Percentiles rank a stretch among this genome's conserved stretches.
phyloP scores from a whole-genome alignment of 2,329 filamentous ascomycete species.

The Aureobasidium melanogenum region DNA sequence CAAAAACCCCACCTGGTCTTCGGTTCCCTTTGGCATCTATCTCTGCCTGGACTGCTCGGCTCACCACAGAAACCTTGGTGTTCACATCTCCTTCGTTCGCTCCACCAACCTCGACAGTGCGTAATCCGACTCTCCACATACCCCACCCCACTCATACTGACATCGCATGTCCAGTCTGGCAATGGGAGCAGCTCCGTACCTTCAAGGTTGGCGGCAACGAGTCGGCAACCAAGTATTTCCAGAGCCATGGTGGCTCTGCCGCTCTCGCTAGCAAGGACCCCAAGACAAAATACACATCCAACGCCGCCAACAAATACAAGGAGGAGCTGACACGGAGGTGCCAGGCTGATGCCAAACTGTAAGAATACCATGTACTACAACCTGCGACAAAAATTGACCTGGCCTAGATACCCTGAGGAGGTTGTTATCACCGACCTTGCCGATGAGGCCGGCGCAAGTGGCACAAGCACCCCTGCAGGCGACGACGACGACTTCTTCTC shows the following conservation, averaged over 20 bases:
- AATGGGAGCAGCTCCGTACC: conserved; percentile 94
- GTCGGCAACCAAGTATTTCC: conserved; percentile 96
- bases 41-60: conserved; percentile 96
- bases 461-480: conserved; percentile 68
- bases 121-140: conserved; percentile 25
- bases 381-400: not conserved
- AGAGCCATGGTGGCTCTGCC: conserved; percentile 87
- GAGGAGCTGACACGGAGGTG: conserved; percentile 86
- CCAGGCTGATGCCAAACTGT: conserved; percentile 77
- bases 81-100: conserved; percentile 97
- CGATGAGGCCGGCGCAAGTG: conserved; percentile 52
- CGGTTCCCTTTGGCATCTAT: conserved; percentile 94
- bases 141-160: conserved; percentile 20
- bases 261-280: conserved; percentile 92
- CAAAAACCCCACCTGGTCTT: conserved; percentile 98
- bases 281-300: conserved; percentile 94
- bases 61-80: conserved; percentile 93
- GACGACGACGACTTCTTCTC: conserved; percentile 93
- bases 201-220: conserved; percentile 99
- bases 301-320: conserved; percentile 94
- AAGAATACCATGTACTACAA: conserved; percentile 26
- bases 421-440: conserved; percentile 72
- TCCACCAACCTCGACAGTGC: conserved; percentile 97
- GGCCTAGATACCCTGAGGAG: conserved; percentile 67
- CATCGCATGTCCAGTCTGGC: conserved; percentile 51